Conservation (phyloP, 352 stramenopile species). For the Blastocystis sp. region DNA sequence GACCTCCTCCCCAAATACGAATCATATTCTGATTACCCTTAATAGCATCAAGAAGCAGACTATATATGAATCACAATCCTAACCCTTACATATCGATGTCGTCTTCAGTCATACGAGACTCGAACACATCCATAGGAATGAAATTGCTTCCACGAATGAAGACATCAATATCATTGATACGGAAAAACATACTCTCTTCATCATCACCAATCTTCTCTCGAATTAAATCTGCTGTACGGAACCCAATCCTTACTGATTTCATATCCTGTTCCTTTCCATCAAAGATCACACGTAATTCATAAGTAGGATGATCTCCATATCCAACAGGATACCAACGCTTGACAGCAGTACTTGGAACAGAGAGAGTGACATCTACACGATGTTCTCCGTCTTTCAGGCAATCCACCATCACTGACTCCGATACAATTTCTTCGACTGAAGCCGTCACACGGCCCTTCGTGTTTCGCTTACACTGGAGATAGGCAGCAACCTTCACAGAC, state of each 20-base stretch:
- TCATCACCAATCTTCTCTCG: conserved; percentile 53
- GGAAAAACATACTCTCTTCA: conserved; percentile 67
- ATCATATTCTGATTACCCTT: conserved; percentile 72
- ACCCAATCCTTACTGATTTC: conserved; percentile 28
- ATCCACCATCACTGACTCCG: neutral
- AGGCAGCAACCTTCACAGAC: conserved; percentile 1
- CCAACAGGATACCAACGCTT: conserved; percentile 30
- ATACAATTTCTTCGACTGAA: neutral
- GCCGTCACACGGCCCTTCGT: neutral
- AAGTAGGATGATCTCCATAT: conserved; percentile 25
- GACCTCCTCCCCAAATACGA: conserved; percentile 81
- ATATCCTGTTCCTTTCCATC: neutral
- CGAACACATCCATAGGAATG: conserved; percentile 69
- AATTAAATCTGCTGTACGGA: conserved; percentile 43
- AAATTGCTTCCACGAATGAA: conserved; percentile 65
- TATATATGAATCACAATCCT: neutral
- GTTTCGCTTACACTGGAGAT: conserved; percentile 8
- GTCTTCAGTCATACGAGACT: conserved; percentile 33
- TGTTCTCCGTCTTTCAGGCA: neutral
- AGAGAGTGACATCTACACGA: neutral
- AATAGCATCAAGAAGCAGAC: conserved; percentile 54
- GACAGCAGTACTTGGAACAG: neutral
- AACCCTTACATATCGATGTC: neutral
- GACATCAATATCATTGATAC: conserved; percentile 63
- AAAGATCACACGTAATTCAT: neutral